Conservation (phyloP, 192 early-diverging fungal species). For the Backusella sp. region DNA sequence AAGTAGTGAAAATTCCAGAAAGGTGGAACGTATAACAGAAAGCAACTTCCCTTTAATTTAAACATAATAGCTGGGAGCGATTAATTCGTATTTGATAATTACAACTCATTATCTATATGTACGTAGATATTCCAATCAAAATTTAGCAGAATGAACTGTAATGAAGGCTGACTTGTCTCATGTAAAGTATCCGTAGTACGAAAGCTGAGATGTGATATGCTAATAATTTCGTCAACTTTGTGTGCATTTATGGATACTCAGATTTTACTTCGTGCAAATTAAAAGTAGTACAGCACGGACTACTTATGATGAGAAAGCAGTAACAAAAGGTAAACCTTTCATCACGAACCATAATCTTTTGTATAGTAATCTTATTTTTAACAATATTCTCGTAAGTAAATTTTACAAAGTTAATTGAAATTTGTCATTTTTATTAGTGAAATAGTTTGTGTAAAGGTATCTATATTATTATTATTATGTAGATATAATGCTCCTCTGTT, state of each 20-base stretch:
- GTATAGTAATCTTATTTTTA: neutral
- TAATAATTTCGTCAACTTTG: neutral
- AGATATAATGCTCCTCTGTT: neutral
- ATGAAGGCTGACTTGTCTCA: neutral
- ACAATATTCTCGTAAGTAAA: no score
- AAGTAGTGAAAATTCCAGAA: neutral
- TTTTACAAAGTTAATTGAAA: no score
- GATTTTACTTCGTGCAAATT: neutral
- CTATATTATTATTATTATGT: neutral
- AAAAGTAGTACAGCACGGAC: neutral
- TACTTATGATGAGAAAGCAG: neutral
- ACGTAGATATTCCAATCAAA: neutral
- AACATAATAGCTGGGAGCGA: neutral
- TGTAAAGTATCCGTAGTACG: neutral
- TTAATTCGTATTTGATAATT: neutral
- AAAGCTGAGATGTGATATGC: neutral
- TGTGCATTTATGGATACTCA: no score
- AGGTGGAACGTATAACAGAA: neutral
- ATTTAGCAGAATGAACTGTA: neutral
- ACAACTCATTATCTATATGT: neutral
- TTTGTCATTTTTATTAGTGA: neutral
- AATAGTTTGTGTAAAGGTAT: neutral
- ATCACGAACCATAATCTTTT: neutral
- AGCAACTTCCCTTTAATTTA: neutral
- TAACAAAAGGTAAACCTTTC: neutral